These are phyloP conservation scores for Myochromella boudieri DNA, from an alignment of 768 basidiomycete genomes.

Conservation along the genomic window DNA sequence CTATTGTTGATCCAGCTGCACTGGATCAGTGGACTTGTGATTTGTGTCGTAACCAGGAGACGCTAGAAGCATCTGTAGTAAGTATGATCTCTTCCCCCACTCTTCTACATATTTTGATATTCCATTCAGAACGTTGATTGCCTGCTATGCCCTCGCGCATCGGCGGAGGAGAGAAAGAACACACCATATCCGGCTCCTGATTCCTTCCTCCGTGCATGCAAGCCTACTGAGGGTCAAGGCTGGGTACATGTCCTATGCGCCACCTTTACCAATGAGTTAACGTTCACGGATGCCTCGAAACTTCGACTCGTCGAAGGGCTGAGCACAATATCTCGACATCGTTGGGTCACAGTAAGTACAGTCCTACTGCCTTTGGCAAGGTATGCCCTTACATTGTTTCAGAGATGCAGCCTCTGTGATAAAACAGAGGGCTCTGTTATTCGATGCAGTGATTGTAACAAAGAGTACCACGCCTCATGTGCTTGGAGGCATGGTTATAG, in stretches of 20 bases:
- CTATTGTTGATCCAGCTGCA: slow-evolving; percentile 58
- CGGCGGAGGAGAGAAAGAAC: slow-evolving; percentile 49
- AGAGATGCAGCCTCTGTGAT: slow-evolving; percentile 80
- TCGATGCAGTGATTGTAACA: slow-evolving; percentile 79
- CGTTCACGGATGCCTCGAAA: slow-evolving; percentile 70
- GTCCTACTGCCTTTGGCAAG: background rate
- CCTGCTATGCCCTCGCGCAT: slow-evolving; percentile 73
- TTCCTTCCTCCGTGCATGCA: slow-evolving; percentile 72
- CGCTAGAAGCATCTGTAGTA: slow-evolving; percentile 80
- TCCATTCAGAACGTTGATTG: slow-evolving; percentile 78
- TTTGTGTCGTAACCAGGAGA: slow-evolving; percentile 81
- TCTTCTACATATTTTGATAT: slow-evolving; percentile 6
- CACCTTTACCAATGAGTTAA: slow-evolving; percentile 83
- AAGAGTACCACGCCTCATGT: slow-evolving; percentile 85
- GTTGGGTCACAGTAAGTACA: slow-evolving; percentile 70
- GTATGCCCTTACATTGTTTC: slow-evolving; percentile 8
- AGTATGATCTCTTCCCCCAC: slow-evolving; percentile 20
- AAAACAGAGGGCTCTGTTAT: slow-evolving; percentile 75
- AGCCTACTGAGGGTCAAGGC: slow-evolving; percentile 90
- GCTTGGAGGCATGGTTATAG: slow-evolving; percentile 83
- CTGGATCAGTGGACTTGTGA: slow-evolving; percentile 85
- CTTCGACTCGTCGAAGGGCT: slow-evolving; percentile 87
- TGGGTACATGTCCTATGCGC: slow-evolving; percentile 94
- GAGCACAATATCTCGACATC: slow-evolving; percentile 64
- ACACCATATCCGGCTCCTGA: slow-evolving; percentile 50